Base-by-base conservation (phyloP, 129 eudicot genomes). In the Oenanthe sinensis region DNA sequence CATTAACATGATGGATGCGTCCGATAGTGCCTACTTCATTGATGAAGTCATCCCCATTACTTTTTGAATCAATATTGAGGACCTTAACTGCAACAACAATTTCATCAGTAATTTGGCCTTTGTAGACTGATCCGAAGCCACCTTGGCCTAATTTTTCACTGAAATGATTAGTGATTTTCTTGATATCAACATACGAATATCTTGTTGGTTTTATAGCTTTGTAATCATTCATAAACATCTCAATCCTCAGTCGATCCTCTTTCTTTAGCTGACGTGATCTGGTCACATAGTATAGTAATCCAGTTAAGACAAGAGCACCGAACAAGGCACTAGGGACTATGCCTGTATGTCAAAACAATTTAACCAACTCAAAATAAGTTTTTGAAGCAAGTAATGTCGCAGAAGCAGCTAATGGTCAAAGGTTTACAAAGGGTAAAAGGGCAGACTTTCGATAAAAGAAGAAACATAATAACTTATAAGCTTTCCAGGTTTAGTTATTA, bases 41-140 rank as follows among this genome's bases (percentile, higher is more conserved):
- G 40, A 74, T 74, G 60, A 74, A 74, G 6, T 74, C 77, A 14
- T 74, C 77, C n/a, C 77, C 77, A 6, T 46, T 45, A n/a, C n/a
- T n/a, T 74, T 74, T 74, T 33, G 77, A 46, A 24, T 45, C 77
- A 16, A 30, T 26, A 15, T 74, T 46, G 40, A 74, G 77, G 58
- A 74, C 77, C 60, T 74, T 74, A 24, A 74, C 77, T 24, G 77
- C 77, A 74, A 74, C 77, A 22, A 45, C 30, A 46, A 74, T 24
- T 26, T 74, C 77, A 24, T 45, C 30, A 7, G 77, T 43, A 24
- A 74, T 44, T 15, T 74, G 77, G 37, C 77, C 77, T 74, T 74
- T 74, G 58, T 74, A 74, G 16, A 74, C 77, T 26, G 77, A 74
- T 74, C 77, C 77, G 19, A n/a, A 74, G 36, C 77, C 77, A 43